These are phyloP conservation scores for Schizosaccharomyces japonicus DNA, from an alignment of 805 yeast species.

Conservation along the genomic window DNA sequence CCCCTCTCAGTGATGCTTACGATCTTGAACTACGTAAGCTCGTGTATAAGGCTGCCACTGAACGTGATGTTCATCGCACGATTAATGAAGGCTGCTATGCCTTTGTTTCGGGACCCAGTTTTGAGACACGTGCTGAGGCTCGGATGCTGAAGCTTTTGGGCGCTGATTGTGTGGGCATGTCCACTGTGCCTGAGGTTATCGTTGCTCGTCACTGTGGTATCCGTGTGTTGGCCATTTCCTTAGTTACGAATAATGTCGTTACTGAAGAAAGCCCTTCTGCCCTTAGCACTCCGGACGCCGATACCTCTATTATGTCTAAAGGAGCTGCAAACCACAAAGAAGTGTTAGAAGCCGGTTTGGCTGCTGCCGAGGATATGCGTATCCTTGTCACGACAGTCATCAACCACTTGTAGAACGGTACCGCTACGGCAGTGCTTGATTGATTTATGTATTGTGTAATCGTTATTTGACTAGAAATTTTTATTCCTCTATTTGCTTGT, in stretches of 20 bases:
- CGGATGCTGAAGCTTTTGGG: conserved; percentile 47
- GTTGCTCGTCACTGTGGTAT: conserved; percentile 77
- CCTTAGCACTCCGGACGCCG: conserved; percentile 10
- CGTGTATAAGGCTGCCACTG: conserved; percentile 31
- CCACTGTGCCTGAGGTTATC: conserved; percentile 88
- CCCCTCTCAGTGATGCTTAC: conserved; percentile 75
- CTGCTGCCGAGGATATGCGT: conserved; percentile 65
- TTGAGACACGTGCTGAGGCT: conserved; percentile 82
- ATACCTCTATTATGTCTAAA: conserved; percentile 20
- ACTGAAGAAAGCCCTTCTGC: conserved; percentile 23
- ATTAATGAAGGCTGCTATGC: conserved; percentile 73
- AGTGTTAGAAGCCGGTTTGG: conserved; percentile 58
- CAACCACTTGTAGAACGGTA: conserved; percentile 2
- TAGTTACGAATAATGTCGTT: conserved; percentile 69
- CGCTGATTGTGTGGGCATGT: conserved; percentile 92
- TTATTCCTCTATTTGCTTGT: not conserved
- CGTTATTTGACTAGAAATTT: not conserved
- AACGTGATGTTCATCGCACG: conserved; percentile 26
- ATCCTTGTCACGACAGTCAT: conserved; percentile 24
- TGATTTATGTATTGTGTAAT: not conserved
- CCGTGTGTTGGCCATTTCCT: conserved; percentile 58
- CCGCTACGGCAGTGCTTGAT: no score
- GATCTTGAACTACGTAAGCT: conserved; percentile 43
- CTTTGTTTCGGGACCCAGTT: conserved; percentile 81
- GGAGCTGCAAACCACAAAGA: conserved; percentile 86